A percentile compares a stretch with the other conserved stretches of the same genome.
Evolutionary conservation across 805 yeast species (phyloP).

Genomic region (Starmera amethionina): DNA sequence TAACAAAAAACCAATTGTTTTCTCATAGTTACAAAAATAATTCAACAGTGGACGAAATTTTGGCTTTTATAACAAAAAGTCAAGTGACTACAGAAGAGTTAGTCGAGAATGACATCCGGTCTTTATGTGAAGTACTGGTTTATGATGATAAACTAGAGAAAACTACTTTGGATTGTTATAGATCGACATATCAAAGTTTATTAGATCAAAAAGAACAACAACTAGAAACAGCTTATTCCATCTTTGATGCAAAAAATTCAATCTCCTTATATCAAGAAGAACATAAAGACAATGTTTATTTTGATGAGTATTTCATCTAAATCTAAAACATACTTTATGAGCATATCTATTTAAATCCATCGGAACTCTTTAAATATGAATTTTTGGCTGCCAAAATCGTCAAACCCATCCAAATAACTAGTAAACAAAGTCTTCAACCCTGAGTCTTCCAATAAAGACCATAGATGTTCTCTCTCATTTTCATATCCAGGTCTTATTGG

Average conservation of each 20-base stretch:
- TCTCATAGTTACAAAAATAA: slow-evolving; percentile 51
- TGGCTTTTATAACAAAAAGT: slow-evolving; percentile 59
- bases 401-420: slow-evolving; percentile 45
- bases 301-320: slow-evolving; percentile 37
- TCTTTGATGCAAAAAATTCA: slow-evolving; percentile 32
- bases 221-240: slow-evolving; percentile 22
- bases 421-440: slow-evolving; percentile 19
- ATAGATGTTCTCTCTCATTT: slow-evolving; percentile 49
- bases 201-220: slow-evolving; percentile 43
- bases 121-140: slow-evolving; percentile 79
- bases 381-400: slow-evolving; percentile 72
- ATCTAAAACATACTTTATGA: too few relatives aligned
- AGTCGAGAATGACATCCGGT: slow-evolving; percentile 59
- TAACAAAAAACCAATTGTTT: slow-evolving; percentile 27
- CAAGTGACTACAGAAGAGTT: slow-evolving; percentile 80
- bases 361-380: slow-evolving; percentile 34
- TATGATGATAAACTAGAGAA: slow-evolving; percentile 80
- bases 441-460: slow-evolving; percentile 38
- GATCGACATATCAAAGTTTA: slow-evolving; percentile 78
- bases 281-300: slow-evolving; percentile 28
- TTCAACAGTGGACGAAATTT: slow-evolving; percentile 66
- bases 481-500: slow-evolving; percentile 67
- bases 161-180: slow-evolving; percentile 51
- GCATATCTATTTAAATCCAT: slow-evolving; percentile 6
- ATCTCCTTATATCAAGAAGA: slow-evolving; percentile 27